Evolutionary conservation across 148 eudicot genomes (phyloP).

Genomic region (Beta vulgaris): DNA sequence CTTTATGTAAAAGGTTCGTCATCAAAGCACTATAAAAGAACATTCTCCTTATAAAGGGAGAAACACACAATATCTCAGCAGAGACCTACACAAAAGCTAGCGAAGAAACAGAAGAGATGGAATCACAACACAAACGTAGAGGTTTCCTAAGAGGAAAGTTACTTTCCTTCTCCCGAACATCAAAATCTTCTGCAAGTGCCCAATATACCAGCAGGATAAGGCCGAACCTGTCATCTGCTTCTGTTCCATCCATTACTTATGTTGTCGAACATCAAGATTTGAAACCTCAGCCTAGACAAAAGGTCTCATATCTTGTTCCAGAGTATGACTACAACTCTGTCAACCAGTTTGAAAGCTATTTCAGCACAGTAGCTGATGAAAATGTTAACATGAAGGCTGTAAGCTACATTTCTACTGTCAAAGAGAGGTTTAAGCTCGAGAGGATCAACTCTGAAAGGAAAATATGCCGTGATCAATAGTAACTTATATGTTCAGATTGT

Average conservation of each 20-base stretch:
- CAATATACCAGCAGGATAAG: constrained; percentile 20
- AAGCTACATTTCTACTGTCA: constrained; percentile 53
- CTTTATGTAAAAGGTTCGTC: neutral
- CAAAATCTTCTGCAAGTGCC: constrained; percentile 13
- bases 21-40: constrained; percentile 6
- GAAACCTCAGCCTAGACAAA: constrained; percentile 34
- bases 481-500: neutral
- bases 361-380: constrained; percentile 36
- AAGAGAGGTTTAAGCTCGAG: constrained; percentile 54
- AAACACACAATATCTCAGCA: neutral
- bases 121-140: constrained; percentile 23
- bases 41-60: neutral
- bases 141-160: constrained; percentile 37
- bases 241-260: constrained; percentile 32
- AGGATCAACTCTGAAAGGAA: constrained; percentile 32
- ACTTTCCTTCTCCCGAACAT: constrained; percentile 16
- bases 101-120: constrained; percentile 12
- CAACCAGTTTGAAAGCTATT: constrained; percentile 32
- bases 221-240: constrained; percentile 9
- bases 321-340: constrained; percentile 16
- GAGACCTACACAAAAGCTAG: neutral
- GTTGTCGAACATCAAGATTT: constrained; percentile 39
- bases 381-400: constrained; percentile 58
- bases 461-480: constrained; percentile 16
- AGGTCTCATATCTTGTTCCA: constrained; percentile 29